phyloP scores from a whole-genome alignment of 2,329 filamentous ascomycete genomes.

The Domatiomyces globalis region DNA sequence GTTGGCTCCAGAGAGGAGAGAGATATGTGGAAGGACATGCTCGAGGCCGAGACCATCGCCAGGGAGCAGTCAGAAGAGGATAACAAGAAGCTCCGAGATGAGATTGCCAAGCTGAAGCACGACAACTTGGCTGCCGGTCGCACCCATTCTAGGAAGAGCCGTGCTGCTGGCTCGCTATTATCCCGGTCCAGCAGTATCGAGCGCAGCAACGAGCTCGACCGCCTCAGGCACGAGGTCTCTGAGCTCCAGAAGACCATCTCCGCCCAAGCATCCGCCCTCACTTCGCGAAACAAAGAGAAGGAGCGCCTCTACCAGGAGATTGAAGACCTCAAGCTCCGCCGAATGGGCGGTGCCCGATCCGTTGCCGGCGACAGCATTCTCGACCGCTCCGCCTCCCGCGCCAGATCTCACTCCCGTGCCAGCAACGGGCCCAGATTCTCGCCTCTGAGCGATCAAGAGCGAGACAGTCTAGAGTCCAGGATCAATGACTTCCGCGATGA shows the following conservation, averaged over 20 bases:
- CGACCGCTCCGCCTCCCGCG: constrained; percentile 82
- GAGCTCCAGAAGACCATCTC: constrained; percentile 84
- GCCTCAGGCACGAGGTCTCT: constrained; percentile 80
- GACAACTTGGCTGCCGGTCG: constrained; percentile 24
- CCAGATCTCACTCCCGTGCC: constrained; percentile 59
- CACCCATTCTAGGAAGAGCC: constrained; percentile 23
- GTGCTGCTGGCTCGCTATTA: constrained; percentile 23
- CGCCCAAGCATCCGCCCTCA: constrained; percentile 94
- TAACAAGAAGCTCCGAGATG: constrained; percentile 67
- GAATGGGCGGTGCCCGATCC: constrained; percentile 48
- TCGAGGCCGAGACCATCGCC: constrained; percentile 79
- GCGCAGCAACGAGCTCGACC: constrained; percentile 57
- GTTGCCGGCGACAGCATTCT: constrained; percentile 74
- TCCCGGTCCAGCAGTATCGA: constrained; percentile 29
- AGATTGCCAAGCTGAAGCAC: constrained; percentile 55
- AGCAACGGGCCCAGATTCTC: constrained; percentile 57
- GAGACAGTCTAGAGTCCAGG: constrained; percentile 73
- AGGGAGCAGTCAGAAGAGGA: constrained; percentile 86
- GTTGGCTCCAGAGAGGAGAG: constrained; percentile 35
- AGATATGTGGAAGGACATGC: constrained; percentile 88
- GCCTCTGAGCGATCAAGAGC: constrained; percentile 55
- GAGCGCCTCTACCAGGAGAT: constrained; percentile 93
- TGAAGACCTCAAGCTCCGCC: constrained; percentile 82
- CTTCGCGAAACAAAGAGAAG: constrained; percentile 87
- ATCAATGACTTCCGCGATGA: constrained; percentile 74